These are phyloP conservation scores for Mortierella sp. DNA, from an alignment of 371 early-diverging fungal genomes.

Conservation along the genomic window DNA sequence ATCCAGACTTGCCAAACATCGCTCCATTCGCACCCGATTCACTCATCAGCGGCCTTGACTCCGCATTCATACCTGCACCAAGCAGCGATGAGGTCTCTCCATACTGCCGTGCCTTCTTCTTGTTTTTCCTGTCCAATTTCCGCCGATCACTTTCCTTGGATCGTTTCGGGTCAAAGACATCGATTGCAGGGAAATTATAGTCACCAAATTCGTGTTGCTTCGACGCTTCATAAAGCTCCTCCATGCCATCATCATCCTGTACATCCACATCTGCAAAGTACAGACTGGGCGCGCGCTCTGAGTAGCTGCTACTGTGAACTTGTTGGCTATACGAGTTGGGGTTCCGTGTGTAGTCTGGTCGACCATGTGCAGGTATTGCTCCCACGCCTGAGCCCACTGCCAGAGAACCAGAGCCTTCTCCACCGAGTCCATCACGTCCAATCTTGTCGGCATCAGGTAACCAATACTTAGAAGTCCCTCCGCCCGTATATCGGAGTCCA, in stretches of 20 bases:
- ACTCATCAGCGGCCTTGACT: constrained; percentile 38
- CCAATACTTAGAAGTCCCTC: constrained; percentile 85
- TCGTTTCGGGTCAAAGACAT: constrained; percentile 15
- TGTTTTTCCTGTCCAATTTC: constrained; percentile 26
- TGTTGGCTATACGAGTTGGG: background rate
- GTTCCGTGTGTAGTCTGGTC: background rate
- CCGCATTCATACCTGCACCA: constrained; percentile 1
- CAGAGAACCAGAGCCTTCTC: background rate
- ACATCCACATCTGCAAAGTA: constrained; percentile 21
- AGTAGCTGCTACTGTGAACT: background rate
- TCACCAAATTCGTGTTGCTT: constrained; percentile 31
- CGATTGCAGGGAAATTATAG: constrained; percentile 38
- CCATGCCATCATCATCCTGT: constrained; percentile 18
- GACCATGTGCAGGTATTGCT: background rate
- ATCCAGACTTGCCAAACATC: constrained; percentile 45
- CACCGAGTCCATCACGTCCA: background rate
- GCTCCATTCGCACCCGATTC: constrained; percentile 25
- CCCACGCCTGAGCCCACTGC: too few relatives aligned
- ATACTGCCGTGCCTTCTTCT: constrained; percentile 29
- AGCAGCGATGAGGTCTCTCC: constrained; percentile 21
- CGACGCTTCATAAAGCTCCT: constrained; percentile 24
- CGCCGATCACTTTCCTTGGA: background rate
- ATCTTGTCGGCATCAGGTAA: constrained; percentile 50
- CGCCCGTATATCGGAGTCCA: constrained; percentile 80
- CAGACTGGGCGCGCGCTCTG: constrained; percentile 14